Evolutionary conservation across 1,139 yeast genomes (phyloP).

Genomic region (Diutina rugosa): DNA sequence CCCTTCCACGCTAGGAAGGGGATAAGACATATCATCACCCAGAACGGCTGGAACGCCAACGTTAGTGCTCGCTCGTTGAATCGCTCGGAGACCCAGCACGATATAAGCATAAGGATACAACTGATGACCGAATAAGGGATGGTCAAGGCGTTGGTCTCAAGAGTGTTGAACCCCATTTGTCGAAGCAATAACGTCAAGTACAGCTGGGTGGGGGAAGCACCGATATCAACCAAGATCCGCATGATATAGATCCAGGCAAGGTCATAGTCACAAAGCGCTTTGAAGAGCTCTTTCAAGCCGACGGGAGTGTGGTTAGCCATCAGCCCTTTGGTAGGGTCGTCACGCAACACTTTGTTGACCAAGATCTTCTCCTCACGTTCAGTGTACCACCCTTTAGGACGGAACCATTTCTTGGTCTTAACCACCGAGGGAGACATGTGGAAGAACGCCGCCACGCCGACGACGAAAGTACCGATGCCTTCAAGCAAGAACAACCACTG

Average conservation of each 20-base stretch:
- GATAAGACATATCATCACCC: neutral
- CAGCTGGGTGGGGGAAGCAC: neutral
- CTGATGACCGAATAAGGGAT: neutral
- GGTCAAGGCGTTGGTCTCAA: neutral
- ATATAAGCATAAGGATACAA: neutral
- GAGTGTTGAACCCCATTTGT: slow-evolving; percentile 1
- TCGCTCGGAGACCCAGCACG: neutral
- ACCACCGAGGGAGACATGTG: neutral
- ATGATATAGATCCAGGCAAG: slow-evolving; percentile 45
- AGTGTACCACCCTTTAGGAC: slow-evolving; percentile 50
- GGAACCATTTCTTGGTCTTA: slow-evolving; percentile 18
- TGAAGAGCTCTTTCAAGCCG: slow-evolving; percentile 9
- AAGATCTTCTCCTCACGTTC: slow-evolving; percentile 50
- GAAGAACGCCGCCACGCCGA: neutral
- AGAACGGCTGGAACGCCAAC: neutral
- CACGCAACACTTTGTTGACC: slow-evolving; percentile 49
- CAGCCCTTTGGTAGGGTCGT: slow-evolving; percentile 60
- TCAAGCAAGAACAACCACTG: slow-evolving; percentile 47
- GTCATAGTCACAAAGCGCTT: slow-evolving; percentile 38
- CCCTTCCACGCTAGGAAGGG: neutral
- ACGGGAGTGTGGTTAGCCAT: slow-evolving; percentile 55
- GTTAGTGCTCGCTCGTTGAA: neutral
- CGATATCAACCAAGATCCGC: slow-evolving; percentile 16
- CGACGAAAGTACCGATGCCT: slow-evolving; percentile 11
- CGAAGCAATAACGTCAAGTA: neutral